Base-by-base conservation (phyloP, 345 rosid genomes). In the Microcos paniculata region DNA sequence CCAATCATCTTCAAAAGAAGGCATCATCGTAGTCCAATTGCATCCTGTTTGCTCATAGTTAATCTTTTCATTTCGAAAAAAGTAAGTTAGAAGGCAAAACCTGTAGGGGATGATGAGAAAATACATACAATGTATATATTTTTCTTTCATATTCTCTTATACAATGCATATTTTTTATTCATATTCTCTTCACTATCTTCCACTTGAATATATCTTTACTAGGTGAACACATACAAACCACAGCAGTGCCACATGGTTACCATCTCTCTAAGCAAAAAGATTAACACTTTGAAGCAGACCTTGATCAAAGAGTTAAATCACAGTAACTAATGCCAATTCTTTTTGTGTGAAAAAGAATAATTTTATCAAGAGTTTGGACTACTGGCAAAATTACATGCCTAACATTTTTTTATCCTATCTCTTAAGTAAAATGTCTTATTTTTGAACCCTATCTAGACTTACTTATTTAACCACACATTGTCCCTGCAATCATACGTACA, bases 1-100 rank as follows among this genome's bases (percentile, higher is more conserved):
- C 90, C 92, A 91, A 23, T 86, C 93, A 66, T 84, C 79, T 1
- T 6, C 35, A 9, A 90, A 84, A 79, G 83, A 82, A 43, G 84
- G 81, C 8, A 81, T 64, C 71, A 79, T 72, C 88, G 75, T 80
- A 43, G 63, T 66, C 94, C 93, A 93, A 1, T 28, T 19, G 70
- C 78, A 63, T 56, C 82, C 85, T 2, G 33, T 82, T 76, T 81
- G 80, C 83, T 88, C 87, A 67, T 78, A 89, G 83, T 93, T 93
- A 77, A 93, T 75, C 97, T 93, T 72, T 9, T 21, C 48, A 77
- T 48, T 58, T 40, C 38, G 56, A 77, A 43, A 58, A 46, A 28
- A 38, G 38, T 76, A 45, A 33, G 58, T 63, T 43, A 78, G 16
- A 30, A 51, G 42, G 64, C 69, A 48, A n/a, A 48, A n/a, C 35